Evolutionary conservation across 2,329 filamentous ascomycete genomes (phyloP).

Genomic region (Aspergillus texensis): DNA sequence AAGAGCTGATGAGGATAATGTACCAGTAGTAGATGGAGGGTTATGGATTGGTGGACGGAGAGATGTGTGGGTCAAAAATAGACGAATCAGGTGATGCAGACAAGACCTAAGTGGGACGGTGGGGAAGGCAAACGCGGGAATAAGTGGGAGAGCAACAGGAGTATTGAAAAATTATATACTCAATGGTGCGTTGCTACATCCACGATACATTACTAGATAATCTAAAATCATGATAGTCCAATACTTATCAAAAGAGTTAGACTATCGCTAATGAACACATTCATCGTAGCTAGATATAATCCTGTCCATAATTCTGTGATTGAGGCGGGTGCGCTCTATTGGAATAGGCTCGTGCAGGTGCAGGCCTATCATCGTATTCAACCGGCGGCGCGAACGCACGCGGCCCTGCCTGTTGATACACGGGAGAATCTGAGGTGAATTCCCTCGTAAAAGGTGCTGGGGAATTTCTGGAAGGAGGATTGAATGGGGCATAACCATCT

Average conservation of each 20-base stretch:
- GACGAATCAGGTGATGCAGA: no score
- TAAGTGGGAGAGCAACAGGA: no score
- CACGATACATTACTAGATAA: neutral
- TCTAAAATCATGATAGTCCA: neutral
- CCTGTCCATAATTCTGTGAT: slow-evolving; percentile 10
- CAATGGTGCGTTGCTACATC: neutral
- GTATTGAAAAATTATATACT: no score
- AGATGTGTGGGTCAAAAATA: no score
- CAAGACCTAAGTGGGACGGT: no score
- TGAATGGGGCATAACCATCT: slow-evolving; percentile 27
- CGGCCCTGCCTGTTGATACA: slow-evolving; percentile 24
- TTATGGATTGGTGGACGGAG: no score
- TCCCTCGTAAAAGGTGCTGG: slow-evolving; percentile 4
- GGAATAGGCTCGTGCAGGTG: slow-evolving; percentile 26
- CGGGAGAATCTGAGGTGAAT: slow-evolving; percentile 9
- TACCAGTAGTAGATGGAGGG: no score
- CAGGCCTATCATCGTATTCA: slow-evolving; percentile 24
- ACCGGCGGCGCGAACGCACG: slow-evolving; percentile 25
- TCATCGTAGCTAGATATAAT: slow-evolving; percentile 12
- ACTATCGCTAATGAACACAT: neutral
- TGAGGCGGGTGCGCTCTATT: slow-evolving; percentile 17
- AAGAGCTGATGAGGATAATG: no score
- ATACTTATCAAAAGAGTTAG: neutral
- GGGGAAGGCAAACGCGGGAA: no score
- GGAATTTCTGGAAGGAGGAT: slow-evolving; percentile 15